A percentile compares a stretch with the other conserved stretches of the same genome.
These are phyloP conservation scores for Tetraselmis chui DNA, from an alignment of 139 green algal species.

Conservation along the genomic window DNA sequence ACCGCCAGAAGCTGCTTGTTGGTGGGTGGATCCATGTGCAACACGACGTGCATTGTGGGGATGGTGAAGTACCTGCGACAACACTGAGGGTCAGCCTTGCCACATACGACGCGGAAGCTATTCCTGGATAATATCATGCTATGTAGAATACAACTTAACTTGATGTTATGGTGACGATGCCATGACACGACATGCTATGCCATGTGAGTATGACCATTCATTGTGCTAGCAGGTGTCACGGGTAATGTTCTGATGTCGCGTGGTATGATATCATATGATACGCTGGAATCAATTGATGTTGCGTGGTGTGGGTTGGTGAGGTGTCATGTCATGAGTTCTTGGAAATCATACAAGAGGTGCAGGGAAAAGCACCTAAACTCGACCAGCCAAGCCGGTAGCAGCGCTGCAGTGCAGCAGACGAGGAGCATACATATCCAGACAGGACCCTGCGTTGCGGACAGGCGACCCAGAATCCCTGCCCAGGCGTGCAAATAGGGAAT, in stretches of 20 bases:
- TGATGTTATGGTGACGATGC: no score
- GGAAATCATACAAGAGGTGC: background rate
- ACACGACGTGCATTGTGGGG: conserved; percentile 41
- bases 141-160: background rate
- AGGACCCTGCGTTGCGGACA: conserved; percentile 15
- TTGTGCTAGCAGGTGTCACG: background rate
- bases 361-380: conserved; percentile 63
- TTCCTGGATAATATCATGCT: background rate
- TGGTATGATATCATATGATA: background rate
- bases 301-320: background rate
- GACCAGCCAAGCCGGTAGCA: conserved; percentile 76
- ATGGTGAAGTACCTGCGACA: conserved; percentile 79
- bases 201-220: background rate
- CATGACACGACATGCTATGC: no score
- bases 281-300: background rate
- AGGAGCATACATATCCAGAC: conserved; percentile 35
- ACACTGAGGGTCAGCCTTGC: background rate
- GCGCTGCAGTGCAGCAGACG: conserved; percentile 28
- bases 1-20: background rate
- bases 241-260: background rate
- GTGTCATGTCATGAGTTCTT: background rate
- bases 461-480: conserved; percentile 18
- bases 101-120: background rate
- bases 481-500: conserved; percentile 38
- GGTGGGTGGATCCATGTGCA: conserved; percentile 44